Evolutionary conservation across 2,329 filamentous ascomycete species (phyloP), one percentile per base, ranked within the genome.

Genomic region (Talaromyces sp.): DNA sequence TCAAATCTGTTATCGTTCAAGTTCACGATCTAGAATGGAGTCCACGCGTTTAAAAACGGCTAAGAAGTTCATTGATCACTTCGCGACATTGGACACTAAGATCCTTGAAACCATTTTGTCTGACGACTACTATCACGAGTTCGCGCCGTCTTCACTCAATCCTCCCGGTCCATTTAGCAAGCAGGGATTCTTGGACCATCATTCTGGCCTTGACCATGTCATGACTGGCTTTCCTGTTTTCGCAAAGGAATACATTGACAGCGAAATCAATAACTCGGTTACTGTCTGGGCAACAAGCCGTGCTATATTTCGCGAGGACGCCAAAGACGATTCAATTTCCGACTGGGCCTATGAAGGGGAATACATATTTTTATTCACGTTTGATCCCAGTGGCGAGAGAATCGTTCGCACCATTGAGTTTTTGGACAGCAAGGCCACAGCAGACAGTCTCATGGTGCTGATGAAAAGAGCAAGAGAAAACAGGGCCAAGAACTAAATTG

Each of bases 361-460:
- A 61, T 74, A 73, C 54, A 62, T 74, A 6, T 74, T 72, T 54
- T 63, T 74, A 12, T 62, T 73, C 4, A 66, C 62, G 24, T 67
- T 74, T 63, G 65, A 72, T 63, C 62, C 65, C 43, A 62, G 48
- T 9, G 69, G 69, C 4, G 63, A 68, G 43, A 69, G 67, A 51
- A 68, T 74, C 48, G 62, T 63, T 55, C 61, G 65, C 19, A 63
- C 68, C 4, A 35, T 74, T 7, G 72, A 74, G 58, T 70, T 74
- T 60, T 17, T 74, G 38, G 71, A 74, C 64, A 74, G 70, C 56
- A 68, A 70, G 46, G 58, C 55, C n/a, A 57, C 55, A 26, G 59
- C 50, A 50, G 52, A 58, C 8, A 29, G 3, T 21, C 21, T 62
- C 14, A 54, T 51, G 29, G 32, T 31, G 31, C 60, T 62, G 43